Evolutionary conservation across 768 basidiomycete species (phyloP).

Genomic region (Daedaleopsis sinensis): DNA sequence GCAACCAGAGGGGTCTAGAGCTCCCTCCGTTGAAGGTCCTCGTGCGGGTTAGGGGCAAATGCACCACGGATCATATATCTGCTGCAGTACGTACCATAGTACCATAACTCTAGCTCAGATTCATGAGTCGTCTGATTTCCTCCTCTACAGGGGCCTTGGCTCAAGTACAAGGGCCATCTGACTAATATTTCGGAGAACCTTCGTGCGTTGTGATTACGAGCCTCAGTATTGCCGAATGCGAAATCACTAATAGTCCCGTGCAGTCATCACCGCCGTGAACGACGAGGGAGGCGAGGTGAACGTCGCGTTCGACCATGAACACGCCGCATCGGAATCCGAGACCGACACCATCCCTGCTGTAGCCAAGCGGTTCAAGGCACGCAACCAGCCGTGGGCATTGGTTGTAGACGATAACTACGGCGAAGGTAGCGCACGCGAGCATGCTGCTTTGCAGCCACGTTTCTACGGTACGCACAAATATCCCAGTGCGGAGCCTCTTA

Average conservation of each 20-base stretch:
- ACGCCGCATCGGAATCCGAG: conserved; percentile 42
- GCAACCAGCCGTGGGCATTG: conserved; percentile 88
- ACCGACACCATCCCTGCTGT: conserved; percentile 87
- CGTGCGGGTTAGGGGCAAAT: conserved; percentile 95
- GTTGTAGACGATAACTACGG: conserved; percentile 98
- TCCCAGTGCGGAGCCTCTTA: neutral
- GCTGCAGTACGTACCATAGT: conserved; percentile 68
- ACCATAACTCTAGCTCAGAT: neutral
- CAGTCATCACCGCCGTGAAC: conserved; percentile 93
- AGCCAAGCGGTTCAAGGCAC: conserved; percentile 86
- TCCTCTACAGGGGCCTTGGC: conserved; percentile 83
- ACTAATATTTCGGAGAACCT: conserved; percentile 97
- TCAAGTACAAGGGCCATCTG: conserved; percentile 98
- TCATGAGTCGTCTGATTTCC: neutral
- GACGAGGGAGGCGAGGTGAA: conserved; percentile 96
- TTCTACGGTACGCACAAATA: conserved; percentile 67
- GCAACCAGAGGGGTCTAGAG: conserved; percentile 63
- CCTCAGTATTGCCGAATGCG: neutral
- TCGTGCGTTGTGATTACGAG: conserved; percentile 50
- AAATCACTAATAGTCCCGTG: neutral
- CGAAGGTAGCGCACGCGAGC: conserved; percentile 96
- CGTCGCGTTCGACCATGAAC: conserved; percentile 80
- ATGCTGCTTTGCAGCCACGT: conserved; percentile 95
- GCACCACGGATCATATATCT: conserved; percentile 98
- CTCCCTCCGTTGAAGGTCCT: conserved; percentile 82